These are phyloP conservation scores for Erythrobasidium hasegawianum DNA, from an alignment of 1,284 basidiomycete genomes.

Conservation along the genomic window DNA sequence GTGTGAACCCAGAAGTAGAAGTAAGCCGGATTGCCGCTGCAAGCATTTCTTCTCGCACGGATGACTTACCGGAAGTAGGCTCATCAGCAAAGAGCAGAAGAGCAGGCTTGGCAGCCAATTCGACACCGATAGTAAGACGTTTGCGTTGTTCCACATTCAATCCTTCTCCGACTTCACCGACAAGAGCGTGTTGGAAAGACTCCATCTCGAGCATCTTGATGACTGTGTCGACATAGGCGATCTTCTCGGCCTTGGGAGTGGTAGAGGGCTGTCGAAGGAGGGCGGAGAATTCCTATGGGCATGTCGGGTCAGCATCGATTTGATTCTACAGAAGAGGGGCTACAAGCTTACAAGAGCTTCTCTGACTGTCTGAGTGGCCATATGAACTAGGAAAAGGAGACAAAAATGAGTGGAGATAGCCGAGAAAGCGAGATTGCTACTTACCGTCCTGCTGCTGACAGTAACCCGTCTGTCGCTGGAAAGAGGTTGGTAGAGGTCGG, in stretches of 20 bases:
- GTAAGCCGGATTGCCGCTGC: conserved; percentile 54
- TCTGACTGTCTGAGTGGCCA: conserved; percentile 59
- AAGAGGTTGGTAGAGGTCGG: conserved; percentile 63
- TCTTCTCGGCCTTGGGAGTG: conserved; percentile 67
- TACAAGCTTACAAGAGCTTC: conserved; percentile 61
- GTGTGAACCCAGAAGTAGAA: too few relatives aligned
- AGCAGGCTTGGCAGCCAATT: conserved; percentile 69
- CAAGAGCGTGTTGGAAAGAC: conserved; percentile 65
- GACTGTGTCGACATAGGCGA: conserved; percentile 73
- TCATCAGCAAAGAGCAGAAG: conserved; percentile 78
- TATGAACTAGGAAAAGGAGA: conserved; percentile 50
- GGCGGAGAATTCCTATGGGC: conserved; percentile 62
- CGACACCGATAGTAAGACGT: conserved; percentile 75
- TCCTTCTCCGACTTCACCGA: conserved; percentile 63
- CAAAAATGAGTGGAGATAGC: conserved; percentile 55
- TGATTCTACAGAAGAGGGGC: too few relatives aligned
- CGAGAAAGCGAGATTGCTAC: conserved; percentile 54
- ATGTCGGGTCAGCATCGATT: too few relatives aligned
- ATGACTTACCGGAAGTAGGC: conserved; percentile 47
- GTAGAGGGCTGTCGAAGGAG: conserved; percentile 69
- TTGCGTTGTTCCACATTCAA: conserved; percentile 68
- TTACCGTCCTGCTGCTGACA: conserved; percentile 70
- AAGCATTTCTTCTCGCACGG: not conserved
- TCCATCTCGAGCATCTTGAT: conserved; percentile 74
- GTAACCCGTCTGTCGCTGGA: conserved; percentile 70